Evolutionary conservation across 805 yeast genomes (phyloP).

Genomic region (Pichia occidentalis): DNA sequence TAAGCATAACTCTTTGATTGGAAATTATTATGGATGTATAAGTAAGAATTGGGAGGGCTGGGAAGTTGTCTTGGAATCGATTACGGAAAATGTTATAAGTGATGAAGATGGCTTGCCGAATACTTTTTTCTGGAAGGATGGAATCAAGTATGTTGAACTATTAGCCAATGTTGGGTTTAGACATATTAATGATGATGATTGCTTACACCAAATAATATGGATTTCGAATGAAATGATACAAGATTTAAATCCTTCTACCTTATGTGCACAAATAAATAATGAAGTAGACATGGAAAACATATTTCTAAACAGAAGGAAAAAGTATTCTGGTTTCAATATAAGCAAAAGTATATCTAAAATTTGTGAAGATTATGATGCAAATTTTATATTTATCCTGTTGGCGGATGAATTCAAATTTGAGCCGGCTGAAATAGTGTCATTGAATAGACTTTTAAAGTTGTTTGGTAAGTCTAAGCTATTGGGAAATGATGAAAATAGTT

Average conservation of each 20-base stretch:
- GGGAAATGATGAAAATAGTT: background rate
- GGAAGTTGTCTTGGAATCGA: constrained; percentile 19
- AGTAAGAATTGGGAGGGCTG: constrained; percentile 27
- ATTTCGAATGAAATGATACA: constrained; percentile 16
- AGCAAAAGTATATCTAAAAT: constrained; percentile 12
- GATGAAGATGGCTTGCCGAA: background rate
- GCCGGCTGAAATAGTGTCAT: constrained; percentile 18
- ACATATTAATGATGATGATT: constrained; percentile 4
- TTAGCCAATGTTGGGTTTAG: constrained; percentile 20
- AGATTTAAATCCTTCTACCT: background rate
- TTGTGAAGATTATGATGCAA: constrained; percentile 17
- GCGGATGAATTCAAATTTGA: constrained; percentile 25
- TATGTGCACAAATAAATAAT: background rate
- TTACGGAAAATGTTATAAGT: constrained; percentile 15
- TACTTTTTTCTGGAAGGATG: constrained; percentile 22
- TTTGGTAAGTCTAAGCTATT: background rate
- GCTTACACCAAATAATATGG: constrained; percentile 20
- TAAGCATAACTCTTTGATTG: constrained; percentile 12
- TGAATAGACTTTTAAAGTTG: constrained; percentile 16
- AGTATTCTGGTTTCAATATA: constrained; percentile 2
- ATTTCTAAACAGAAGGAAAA: background rate
- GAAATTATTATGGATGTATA: constrained; percentile 29
- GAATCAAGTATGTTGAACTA: constrained; percentile 18
- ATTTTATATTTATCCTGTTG: constrained; percentile 21
- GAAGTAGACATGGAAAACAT: background rate